Base-by-base conservation (phyloP, 345 rosid genomes). In the Adansonia digitata region DNA sequence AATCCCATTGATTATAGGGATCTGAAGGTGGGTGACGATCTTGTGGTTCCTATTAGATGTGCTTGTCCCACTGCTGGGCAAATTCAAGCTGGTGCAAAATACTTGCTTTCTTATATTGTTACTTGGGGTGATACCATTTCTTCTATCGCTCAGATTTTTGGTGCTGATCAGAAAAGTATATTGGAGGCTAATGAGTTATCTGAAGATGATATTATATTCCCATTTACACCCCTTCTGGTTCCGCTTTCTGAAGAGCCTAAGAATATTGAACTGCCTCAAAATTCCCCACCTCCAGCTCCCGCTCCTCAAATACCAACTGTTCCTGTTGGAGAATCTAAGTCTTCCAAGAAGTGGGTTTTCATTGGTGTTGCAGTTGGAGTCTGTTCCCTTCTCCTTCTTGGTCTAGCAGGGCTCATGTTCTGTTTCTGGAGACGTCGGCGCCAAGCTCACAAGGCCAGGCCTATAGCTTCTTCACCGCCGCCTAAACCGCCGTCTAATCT, bases 31-130 rank as follows among this genome's bases (percentile, higher is more conserved):
- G 82, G 83, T 5, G 2, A 71, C 72, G 18, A 42, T 14, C 82
- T 92, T 15, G 55, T 66, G 2, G 92, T 84, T 40, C 97, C 98
- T 18, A 84, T 94, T 29, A 81, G 93, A 61, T 94, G 98, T 63
- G 97, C 97, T 48, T 94, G 97, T 35, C 97, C 98, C 34, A 85
- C 95, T 26, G 46, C 63, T 1, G 84, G 66, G 64, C 98, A 94
- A 81, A 72, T 72, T 49, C 78, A 87, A 67, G 77, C 76, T 14
- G 94, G 93, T 4, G 71, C 82, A 63, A 87, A 66, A 14, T 90
- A 89, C 72, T 80, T 92, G 74, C 79, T 94, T 75, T 76, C 87
- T 15, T 94, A 88, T 75, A 51, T 88, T 42, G 84, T 85, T 73
- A 74, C 80, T 10, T 45, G 52, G 85, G 86, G 79, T 26, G 89